phyloP scores from a whole-genome alignment of 139 green algal species.

The Asterochloris erici region DNA sequence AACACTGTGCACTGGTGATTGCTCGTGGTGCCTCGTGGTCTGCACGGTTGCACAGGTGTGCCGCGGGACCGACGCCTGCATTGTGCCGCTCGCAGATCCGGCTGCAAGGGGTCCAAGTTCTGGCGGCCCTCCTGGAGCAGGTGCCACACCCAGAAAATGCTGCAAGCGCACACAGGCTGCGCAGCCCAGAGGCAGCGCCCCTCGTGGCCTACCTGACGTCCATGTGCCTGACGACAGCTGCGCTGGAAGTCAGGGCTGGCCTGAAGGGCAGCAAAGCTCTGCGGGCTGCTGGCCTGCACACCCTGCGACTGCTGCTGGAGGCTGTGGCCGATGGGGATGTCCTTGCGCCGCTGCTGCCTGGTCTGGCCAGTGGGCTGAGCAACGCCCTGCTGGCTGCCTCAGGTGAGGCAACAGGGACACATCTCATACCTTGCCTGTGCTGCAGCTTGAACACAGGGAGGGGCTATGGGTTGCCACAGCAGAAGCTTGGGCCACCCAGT shows the following conservation, averaged over 20 bases:
- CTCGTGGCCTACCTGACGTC: constrained; percentile 51
- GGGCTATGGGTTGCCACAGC: too few species aligned
- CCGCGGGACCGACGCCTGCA: neutral
- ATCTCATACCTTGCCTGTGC: too few species aligned
- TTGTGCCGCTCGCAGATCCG: neutral
- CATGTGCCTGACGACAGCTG: constrained; percentile 30
- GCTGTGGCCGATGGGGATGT: constrained; percentile 28
- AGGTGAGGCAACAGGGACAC: constrained; percentile 11
- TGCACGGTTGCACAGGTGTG: too few species aligned
- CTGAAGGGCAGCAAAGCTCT: constrained; percentile 50
- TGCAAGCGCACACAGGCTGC: neutral
- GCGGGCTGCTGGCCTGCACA: constrained; percentile 35
- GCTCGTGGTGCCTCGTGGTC: too few species aligned
- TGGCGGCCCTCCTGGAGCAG: neutral
- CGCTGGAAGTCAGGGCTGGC: constrained; percentile 41
- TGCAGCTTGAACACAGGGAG: too few species aligned
- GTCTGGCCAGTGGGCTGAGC: constrained; percentile 48
- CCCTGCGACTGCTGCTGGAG: constrained; percentile 33
- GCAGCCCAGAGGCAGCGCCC: constrained; percentile 18
- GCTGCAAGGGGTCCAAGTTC: too few species aligned
- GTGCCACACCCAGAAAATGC: neutral
- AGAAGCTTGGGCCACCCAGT: too few species aligned
- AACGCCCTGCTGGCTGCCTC: constrained; percentile 41
- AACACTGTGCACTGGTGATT: too few species aligned
- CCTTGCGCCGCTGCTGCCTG: constrained; percentile 68